Conservation (phyloP, 139 green algal species). For the Zygnema circumcarinatum region DNA sequence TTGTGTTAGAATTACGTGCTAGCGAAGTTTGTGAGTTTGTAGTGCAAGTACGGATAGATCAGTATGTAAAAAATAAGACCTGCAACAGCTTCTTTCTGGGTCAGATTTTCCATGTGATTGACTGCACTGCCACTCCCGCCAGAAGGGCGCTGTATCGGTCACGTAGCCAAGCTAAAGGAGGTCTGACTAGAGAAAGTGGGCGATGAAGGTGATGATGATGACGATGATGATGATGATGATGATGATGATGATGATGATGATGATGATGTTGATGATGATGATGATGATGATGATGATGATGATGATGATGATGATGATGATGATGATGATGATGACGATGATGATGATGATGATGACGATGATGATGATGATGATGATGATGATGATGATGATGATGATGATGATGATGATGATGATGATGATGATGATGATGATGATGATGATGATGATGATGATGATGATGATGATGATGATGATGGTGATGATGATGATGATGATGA, state of each 20-base stretch:
- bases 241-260: slow-evolving; percentile 3
- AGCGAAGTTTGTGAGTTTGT: too few species aligned
- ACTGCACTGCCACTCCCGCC: too few species aligned
- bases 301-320: slow-evolving; percentile 7
- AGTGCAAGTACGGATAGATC: too few species aligned
- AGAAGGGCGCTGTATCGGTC: too few species aligned
- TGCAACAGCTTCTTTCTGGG: too few species aligned
- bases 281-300: neutral
- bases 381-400: slow-evolving; percentile 22
- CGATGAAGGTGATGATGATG: neutral
- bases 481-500: slow-evolving; percentile 19
- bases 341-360: neutral
- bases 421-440: slow-evolving; percentile 19
- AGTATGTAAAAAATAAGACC: too few species aligned
- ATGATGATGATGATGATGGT: slow-evolving; percentile 17
- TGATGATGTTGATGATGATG: slow-evolving; percentile 15
- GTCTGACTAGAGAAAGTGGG: neutral
- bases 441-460: slow-evolving; percentile 22
- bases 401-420: slow-evolving; percentile 23
- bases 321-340: slow-evolving; percentile 2
- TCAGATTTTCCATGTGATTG: too few species aligned
- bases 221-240: slow-evolving; percentile 3
- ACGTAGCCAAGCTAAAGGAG: too few species aligned
- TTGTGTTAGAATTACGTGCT: too few species aligned
- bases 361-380: slow-evolving; percentile 4